These are phyloP conservation scores for Coemansia sp. DNA, from an alignment of 192 early-diverging fungal species.

Conservation along the genomic window DNA sequence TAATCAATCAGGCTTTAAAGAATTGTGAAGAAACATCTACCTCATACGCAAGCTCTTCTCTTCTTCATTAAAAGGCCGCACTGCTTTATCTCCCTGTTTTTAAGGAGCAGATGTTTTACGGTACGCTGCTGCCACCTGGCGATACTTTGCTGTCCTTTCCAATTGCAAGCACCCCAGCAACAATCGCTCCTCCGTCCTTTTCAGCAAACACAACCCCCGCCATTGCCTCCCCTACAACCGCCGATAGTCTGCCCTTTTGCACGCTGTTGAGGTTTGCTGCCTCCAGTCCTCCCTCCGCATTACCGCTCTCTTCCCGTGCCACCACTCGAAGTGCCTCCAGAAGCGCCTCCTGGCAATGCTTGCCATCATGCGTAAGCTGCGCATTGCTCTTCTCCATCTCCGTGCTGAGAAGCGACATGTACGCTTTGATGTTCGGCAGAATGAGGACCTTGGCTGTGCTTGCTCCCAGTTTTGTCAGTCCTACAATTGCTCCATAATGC, in stretches of 20 bases:
- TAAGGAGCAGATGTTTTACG: no score
- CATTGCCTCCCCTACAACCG: constrained; percentile 39
- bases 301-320: constrained; percentile 8
- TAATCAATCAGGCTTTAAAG: no score
- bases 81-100: no score
- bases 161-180: constrained; percentile 33
- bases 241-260: constrained; percentile 29
- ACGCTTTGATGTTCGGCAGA: constrained; percentile 76
- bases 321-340: constrained; percentile 29
- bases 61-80: no score
- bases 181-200: constrained; percentile 25
- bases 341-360: constrained; percentile 37
- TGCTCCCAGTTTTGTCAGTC: constrained; percentile 71
- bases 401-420: constrained; percentile 52
- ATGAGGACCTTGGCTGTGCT: constrained; percentile 77
- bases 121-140: no score
- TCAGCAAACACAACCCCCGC: constrained; percentile 43
- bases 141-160: constrained; percentile 12
- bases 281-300: constrained; percentile 7
- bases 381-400: constrained; percentile 49
- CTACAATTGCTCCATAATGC: constrained; percentile 87
- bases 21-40: no score
- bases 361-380: constrained; percentile 39
- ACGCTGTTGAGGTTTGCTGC: constrained; percentile 15
- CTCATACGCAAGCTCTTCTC: no score